phyloP scores from a whole-genome alignment of 352 stramenopile genomes.

The Aphanomyces stellatus region DNA sequence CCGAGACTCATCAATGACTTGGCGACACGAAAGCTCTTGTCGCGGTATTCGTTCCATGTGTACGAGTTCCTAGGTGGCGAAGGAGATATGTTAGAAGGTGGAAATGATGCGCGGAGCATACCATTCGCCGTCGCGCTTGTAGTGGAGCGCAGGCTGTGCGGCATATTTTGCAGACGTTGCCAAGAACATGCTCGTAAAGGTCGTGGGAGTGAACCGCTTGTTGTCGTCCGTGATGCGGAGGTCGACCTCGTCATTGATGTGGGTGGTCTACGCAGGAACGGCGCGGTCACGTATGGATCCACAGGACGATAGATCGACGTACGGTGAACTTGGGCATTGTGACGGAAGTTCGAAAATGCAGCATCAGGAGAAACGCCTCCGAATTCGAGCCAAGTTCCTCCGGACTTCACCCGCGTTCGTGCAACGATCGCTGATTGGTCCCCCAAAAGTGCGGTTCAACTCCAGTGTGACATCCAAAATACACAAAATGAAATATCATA shows the following conservation, averaged over 20 bases:
- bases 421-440: no score
- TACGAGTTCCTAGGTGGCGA: constrained; percentile 19
- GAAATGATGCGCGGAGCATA: constrained; percentile 8
- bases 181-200: constrained; percentile 34
- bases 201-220: constrained; percentile 27
- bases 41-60: constrained; percentile 70
- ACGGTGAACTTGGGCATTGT: no score
- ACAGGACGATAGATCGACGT: no score
- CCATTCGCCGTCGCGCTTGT: constrained; percentile 36
- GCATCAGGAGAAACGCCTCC: no score
- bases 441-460: no score
- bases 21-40: constrained; percentile 51
- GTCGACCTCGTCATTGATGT: constrained; percentile 16
- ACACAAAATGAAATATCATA: no score
- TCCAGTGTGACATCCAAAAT: no score
- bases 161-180: constrained; percentile 25
- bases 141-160: constrained; percentile 30
- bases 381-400: no score
- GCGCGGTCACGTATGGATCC: no score
- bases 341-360: no score
- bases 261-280: neutral
- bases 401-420: no score
- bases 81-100: neutral
- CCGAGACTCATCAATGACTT: constrained; percentile 67
- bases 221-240: constrained; percentile 25